phyloP scores from a whole-genome alignment of 192 early-diverging fungal genomes.

The Kickxella alabastrina region DNA sequence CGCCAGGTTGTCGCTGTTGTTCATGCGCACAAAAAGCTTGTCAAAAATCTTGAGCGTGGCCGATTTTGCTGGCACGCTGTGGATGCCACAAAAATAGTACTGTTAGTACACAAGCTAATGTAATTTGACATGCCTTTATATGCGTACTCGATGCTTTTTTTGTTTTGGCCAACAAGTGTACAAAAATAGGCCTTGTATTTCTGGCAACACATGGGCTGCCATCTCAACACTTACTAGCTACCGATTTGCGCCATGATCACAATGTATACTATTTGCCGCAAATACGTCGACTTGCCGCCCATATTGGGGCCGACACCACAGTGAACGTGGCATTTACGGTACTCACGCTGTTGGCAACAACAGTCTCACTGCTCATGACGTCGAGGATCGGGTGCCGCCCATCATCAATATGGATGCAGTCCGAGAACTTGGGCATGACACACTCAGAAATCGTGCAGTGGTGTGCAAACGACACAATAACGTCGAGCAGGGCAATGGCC shows the following conservation, averaged over 20 bases:
- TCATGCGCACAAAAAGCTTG: conserved; percentile 73
- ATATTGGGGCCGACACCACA: conserved; percentile 86
- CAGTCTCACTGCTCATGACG: conserved; percentile 44
- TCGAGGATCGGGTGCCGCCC: conserved; percentile 78
- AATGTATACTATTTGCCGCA: conserved; percentile 75
- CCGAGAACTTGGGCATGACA: conserved; percentile 70
- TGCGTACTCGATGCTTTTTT: background rate
- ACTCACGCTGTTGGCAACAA: conserved; percentile 68
- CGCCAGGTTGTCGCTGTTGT: conserved; percentile 62
- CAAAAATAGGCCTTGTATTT: too few relatives aligned
- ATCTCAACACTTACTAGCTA: conserved; percentile 66
- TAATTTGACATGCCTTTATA: too few relatives aligned
- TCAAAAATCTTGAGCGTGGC: conserved; percentile 69
- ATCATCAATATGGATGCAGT: conserved; percentile 69
- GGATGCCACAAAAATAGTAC: too few relatives aligned
- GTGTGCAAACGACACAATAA: conserved; percentile 71
- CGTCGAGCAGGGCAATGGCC: conserved; percentile 73
- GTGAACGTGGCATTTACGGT: conserved; percentile 62
- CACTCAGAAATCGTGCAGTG: conserved; percentile 57
- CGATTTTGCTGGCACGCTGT: conserved; percentile 75
- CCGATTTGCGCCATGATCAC: conserved; percentile 86
- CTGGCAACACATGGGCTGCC: too few relatives aligned
- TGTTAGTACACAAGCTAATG: conserved; percentile 4
- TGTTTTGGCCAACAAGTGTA: too few relatives aligned
- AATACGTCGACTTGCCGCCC: conserved; percentile 86